Conservation (phyloP, 805 yeast species). For the Nakazawaea laoshanensis region DNA sequence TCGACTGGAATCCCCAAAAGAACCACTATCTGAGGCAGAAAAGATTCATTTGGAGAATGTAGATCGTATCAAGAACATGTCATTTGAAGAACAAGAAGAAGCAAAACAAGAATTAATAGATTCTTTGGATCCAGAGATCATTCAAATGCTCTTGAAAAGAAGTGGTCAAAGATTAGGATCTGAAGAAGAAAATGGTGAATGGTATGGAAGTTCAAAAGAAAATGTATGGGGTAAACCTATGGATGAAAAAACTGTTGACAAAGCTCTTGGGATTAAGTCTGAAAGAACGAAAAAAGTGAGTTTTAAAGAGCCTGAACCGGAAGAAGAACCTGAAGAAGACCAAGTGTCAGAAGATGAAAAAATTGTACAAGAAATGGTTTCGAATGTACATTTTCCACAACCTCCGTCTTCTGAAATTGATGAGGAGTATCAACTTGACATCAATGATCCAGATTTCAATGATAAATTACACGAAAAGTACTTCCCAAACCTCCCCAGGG, state of each 20-base stretch:
- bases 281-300: slow-evolving; percentile 2
- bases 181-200: slow-evolving; percentile 16
- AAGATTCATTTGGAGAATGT: slow-evolving; percentile 73
- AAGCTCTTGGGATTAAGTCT: slow-evolving; percentile 17
- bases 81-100: slow-evolving; percentile 50
- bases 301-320: background rate
- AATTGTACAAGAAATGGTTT: slow-evolving; percentile 30
- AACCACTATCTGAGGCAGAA: slow-evolving; percentile 50
- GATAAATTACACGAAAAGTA: slow-evolving; percentile 75
- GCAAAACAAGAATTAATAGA: slow-evolving; percentile 62
- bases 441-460: slow-evolving; percentile 72
- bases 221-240: slow-evolving; percentile 23
- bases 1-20: background rate
- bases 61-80: slow-evolving; percentile 51
- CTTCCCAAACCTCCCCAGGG: slow-evolving; percentile 85
- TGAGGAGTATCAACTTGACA: slow-evolving; percentile 37
- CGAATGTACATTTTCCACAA: slow-evolving; percentile 58
- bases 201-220: slow-evolving; percentile 27
- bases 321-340: slow-evolving; percentile 43
- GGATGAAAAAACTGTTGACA: slow-evolving; percentile 20
- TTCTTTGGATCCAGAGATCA: slow-evolving; percentile 60
- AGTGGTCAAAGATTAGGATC: slow-evolving; percentile 38
- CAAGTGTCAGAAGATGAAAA: slow-evolving; percentile 23
- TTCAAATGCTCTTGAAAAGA: slow-evolving; percentile 49
- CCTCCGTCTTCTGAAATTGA: slow-evolving; percentile 25